Conservation (phyloP, 768 basidiomycete genomes). For the Tulasnella sp. region DNA sequence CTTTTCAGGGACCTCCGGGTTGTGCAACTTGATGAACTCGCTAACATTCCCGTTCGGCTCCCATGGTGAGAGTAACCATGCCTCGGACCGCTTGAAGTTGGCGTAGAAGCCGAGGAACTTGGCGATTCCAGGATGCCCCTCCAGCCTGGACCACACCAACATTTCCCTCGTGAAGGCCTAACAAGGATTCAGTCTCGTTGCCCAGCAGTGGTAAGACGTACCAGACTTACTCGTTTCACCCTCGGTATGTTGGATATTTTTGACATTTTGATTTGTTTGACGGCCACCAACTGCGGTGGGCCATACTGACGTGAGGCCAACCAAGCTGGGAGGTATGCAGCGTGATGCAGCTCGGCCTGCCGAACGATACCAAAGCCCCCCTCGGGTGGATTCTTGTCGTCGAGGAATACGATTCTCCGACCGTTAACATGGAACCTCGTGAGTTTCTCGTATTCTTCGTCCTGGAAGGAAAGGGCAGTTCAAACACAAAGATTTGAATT, state of each 20-base stretch:
- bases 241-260: too few species aligned
- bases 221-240: not conserved
- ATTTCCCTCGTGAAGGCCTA: not conserved
- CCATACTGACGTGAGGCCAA: not conserved
- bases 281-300: not conserved
- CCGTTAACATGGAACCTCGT: not conserved
- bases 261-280: not conserved
- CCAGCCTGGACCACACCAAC: not conserved
- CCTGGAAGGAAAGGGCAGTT: not conserved
- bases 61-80: conserved; percentile 4
- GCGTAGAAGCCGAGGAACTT: conserved; percentile 1
- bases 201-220: not conserved
- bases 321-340: not conserved
- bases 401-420: not conserved
- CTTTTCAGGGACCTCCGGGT: not conserved
- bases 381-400: not conserved
- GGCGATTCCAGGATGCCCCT: not conserved
- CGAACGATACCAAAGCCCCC: conserved; percentile 2
- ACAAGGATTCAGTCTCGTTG: too few species aligned
- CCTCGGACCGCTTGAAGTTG: not conserved
- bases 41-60: not conserved
- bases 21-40: not conserved
- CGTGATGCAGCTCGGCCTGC: not conserved
- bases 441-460: not conserved
- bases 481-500: not conserved